Base-by-base conservation (phyloP, 768 basidiomycete genomes). In the Gautieria morchelliformis region DNA sequence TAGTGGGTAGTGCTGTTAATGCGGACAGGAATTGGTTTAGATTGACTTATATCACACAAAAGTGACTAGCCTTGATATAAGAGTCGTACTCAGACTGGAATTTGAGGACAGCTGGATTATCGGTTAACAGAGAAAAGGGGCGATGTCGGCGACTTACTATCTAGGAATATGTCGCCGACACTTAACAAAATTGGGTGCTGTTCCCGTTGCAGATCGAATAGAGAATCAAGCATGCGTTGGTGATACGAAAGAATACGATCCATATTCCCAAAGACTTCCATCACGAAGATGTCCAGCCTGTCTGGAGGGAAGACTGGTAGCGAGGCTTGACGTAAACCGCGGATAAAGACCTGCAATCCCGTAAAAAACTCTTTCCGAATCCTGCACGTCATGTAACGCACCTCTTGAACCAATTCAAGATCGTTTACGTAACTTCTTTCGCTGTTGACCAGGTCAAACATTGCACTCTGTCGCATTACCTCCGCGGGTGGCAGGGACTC, bases 351-450 rank as follows among this genome's bases (percentile, higher is more conserved):
- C 86, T 90, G 60, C 24, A 53, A 35, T 8, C 33, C 1, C 37
- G 14, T 41, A 48, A 46, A n/a, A 52, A 48, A 39, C 17, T 17
- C 11, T 19, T 44, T 44, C 35, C 10, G 52, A 41, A 6, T 32
- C 40, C 59, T 24, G 61, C 27, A n/a, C 53, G 33, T 8, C 19
- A 59, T 11, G 27, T 37, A 45, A 59, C 68, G 32, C 59, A 89
- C 90, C 67, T 89, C 77, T 71, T 81, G 70, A 61, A 88, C 71
- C 58, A 84, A 68, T 65, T 83, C 77, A 50, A 99, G 70, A 70
- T 97, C 95, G 32, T 78, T 69, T 11, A 93, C 86, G 67, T 96
- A 97, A 59, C 92, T 86, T 60, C 84, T 78, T 71, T 99, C 96
- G 0, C 87, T 84, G 68, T 90, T 86, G 69, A 97, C 84, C 22